Evolutionary conservation across 1,284 basidiomycete species (phyloP).

Genomic region (Ustilago shanxiensis): DNA sequence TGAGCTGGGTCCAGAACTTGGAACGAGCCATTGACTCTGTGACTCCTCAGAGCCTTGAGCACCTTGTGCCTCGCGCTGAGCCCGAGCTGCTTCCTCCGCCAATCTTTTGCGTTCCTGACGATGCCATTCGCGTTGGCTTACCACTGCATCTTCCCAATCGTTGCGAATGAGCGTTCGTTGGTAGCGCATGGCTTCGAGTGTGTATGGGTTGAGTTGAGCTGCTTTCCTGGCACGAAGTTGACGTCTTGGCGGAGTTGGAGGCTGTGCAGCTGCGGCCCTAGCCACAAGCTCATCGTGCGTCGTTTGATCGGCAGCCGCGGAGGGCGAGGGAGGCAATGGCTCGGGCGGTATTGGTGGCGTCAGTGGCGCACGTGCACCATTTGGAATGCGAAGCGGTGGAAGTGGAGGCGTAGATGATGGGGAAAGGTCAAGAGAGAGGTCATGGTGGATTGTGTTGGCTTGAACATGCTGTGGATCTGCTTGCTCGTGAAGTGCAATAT

Average conservation of each 20-base stretch:
- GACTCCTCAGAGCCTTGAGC: slow-evolving; percentile 27
- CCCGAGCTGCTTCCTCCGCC: slow-evolving; percentile 39
- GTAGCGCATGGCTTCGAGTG: slow-evolving; percentile 69
- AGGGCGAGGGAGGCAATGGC: not conserved
- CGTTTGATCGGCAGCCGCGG: not conserved
- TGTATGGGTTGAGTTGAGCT: slow-evolving; percentile 70
- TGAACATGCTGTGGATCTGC: not conserved
- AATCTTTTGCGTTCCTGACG: slow-evolving; percentile 47
- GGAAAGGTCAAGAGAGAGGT: not conserved
- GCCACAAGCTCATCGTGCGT: slow-evolving; percentile 30
- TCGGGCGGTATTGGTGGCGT: slow-evolving; percentile 4
- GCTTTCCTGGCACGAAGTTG: slow-evolving; percentile 67
- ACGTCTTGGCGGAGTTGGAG: slow-evolving; percentile 49
- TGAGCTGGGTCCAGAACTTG: slow-evolving; percentile 43
- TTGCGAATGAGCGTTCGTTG: slow-evolving; percentile 67
- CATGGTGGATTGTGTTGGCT: not conserved
- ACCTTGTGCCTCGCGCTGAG: slow-evolving; percentile 19
- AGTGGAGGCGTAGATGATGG: slow-evolving; percentile 14
- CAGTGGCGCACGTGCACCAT: not conserved
- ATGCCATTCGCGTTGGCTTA: slow-evolving; percentile 63
- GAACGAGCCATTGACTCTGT: slow-evolving; percentile 48
- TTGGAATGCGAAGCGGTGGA: slow-evolving; percentile 24
- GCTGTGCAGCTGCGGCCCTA: slow-evolving; percentile 35
- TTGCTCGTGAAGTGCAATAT: not conserved
- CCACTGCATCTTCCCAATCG: slow-evolving; percentile 71